These are phyloP conservation scores for Stevia rebaudiana DNA, from an alignment of 140 eudicot species.

Conservation along the genomic window DNA sequence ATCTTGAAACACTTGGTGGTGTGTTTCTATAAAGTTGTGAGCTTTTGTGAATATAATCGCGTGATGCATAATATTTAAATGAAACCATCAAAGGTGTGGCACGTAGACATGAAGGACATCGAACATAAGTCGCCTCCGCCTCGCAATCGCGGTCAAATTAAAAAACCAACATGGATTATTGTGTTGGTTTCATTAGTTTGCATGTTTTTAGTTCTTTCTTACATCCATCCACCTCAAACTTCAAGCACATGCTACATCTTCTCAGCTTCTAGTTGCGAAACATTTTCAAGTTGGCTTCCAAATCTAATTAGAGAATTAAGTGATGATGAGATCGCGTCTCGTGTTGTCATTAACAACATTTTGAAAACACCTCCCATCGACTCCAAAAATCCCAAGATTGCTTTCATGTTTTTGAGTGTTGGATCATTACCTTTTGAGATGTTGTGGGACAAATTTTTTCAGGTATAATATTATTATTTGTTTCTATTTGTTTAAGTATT, in stretches of 20 bases:
- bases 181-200: conserved; percentile 65
- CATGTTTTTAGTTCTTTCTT: conserved; percentile 73
- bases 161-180: conserved; percentile 84
- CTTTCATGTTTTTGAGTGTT: conserved; percentile 78
- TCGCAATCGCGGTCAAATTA: conserved; percentile 79
- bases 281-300: conserved; percentile 73
- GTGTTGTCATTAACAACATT: conserved; percentile 55
- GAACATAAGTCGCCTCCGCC: conserved; percentile 69
- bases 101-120: conserved; percentile 70
- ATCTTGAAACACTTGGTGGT: conserved; percentile 16
- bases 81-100: conserved; percentile 78
- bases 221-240: conserved; percentile 60
- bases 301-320: conserved; percentile 61
- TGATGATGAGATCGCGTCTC: conserved; percentile 74
- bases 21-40: conserved; percentile 5
- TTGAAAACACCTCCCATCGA: conserved; percentile 40
- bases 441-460: conserved; percentile 91
- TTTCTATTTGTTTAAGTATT: not conserved
- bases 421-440: conserved; percentile 84
- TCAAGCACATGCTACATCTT: conserved; percentile 61
- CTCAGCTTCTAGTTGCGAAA: conserved; percentile 60
- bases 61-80: conserved; percentile 51
- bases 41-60: conserved; percentile 7
- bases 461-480: conserved; percentile 32
- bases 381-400: conserved; percentile 56